These are phyloP conservation scores for Colletotrichum shisoi DNA, from an alignment of 2,329 filamentous ascomycete species.

Conservation along the genomic window DNA sequence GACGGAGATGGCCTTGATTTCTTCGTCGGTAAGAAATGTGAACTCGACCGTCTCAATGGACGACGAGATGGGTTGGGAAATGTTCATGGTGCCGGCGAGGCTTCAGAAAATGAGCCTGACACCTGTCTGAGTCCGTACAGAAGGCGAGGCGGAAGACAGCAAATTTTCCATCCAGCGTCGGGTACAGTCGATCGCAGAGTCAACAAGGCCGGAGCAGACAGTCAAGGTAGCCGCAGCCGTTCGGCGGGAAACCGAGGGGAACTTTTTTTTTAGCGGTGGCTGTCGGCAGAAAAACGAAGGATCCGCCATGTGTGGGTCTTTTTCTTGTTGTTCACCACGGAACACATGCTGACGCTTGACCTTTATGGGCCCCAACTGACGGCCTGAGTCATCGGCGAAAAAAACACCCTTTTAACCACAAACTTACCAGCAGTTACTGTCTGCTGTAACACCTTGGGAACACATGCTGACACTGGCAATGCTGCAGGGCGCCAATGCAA, in stretches of 20 bases:
- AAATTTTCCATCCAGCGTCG: constrained; percentile 35
- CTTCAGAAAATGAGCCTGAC: constrained; percentile 27
- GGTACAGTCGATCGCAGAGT: constrained; percentile 28
- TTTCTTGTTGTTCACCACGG: not conserved
- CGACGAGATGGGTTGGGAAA: constrained; percentile 82
- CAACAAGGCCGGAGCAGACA: constrained; percentile 9
- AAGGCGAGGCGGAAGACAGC: constrained; percentile 21
- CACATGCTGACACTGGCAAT: not conserved
- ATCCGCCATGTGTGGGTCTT: not conserved
- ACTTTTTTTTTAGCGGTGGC: constrained; percentile 58
- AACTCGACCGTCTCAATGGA: constrained; percentile 89
- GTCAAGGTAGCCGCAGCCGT: constrained; percentile 4
- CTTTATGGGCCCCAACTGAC: too few relatives aligned
- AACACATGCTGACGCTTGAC: not conserved
- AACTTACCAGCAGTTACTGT: too few relatives aligned
- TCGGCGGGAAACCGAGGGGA: constrained; percentile 28
- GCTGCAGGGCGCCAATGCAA: not conserved
- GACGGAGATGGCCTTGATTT: constrained; percentile 89
- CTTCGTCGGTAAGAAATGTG: constrained; percentile 78
- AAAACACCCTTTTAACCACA: too few relatives aligned
- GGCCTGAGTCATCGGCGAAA: too few relatives aligned
- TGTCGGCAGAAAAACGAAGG: constrained; percentile 51
- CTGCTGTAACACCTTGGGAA: too few relatives aligned
- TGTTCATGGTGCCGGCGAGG: constrained; percentile 63
- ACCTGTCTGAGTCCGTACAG: constrained; percentile 26